These are phyloP conservation scores for Fraxinus excelsior DNA, from an alignment of 257 asterid genomes.

Conservation along the genomic window DNA sequence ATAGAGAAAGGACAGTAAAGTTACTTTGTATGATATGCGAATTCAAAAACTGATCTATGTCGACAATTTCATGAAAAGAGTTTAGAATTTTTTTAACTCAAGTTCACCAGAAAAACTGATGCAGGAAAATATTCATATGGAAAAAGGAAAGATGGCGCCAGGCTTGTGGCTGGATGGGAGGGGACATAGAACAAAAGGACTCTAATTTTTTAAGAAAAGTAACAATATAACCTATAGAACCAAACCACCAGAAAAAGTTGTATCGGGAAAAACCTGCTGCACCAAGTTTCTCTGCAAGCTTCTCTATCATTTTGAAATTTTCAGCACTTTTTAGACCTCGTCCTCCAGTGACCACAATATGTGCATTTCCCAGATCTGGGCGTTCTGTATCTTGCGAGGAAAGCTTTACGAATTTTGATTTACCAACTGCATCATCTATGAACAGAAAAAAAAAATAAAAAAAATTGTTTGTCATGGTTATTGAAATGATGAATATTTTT, in stretches of 20 bases:
- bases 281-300: slow-evolving; percentile 97
- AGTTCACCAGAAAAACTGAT: slow-evolving; percentile 21
- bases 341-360: slow-evolving; percentile 83
- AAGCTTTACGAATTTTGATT: slow-evolving; percentile 66
- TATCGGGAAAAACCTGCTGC: slow-evolving; percentile 73
- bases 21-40: slow-evolving; percentile 11
- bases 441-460: slow-evolving; percentile 5
- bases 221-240: no score
- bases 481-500: slow-evolving; percentile 1
- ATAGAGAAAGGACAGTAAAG: slow-evolving; percentile 22
- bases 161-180: neutral
- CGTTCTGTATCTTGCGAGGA: slow-evolving; percentile 85
- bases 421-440: slow-evolving; percentile 64
- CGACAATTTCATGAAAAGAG: neutral
- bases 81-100: neutral
- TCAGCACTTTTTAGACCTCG: slow-evolving; percentile 93
- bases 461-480: slow-evolving; percentile 3
- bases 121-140: neutral
- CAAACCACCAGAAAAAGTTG: slow-evolving; percentile 11
- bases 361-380: slow-evolving; percentile 93
- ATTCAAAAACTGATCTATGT: neutral
- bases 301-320: slow-evolving; percentile 87
- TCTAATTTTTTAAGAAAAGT: neutral
- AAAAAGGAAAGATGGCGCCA: neutral
- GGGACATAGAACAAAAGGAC: neutral